phyloP scores from a whole-genome alignment of 805 yeast species.

The Ogataea chonburiensis region DNA sequence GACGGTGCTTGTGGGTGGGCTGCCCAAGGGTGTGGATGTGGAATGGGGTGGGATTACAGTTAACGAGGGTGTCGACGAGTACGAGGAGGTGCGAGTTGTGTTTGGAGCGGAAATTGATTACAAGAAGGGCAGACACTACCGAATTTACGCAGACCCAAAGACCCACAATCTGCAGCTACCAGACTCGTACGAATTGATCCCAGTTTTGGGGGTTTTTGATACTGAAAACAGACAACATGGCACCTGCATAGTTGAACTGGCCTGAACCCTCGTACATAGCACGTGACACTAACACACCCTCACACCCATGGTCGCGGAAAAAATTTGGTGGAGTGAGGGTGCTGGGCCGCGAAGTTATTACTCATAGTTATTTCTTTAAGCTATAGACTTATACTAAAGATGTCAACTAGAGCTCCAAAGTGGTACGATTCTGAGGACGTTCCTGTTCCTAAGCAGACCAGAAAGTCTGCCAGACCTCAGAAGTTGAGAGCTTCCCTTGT shows the following conservation, averaged over 20 bases:
- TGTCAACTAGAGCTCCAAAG: constrained; percentile 61
- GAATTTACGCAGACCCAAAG: constrained; percentile 22
- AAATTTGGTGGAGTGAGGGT: constrained; percentile 16
- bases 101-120: constrained; percentile 18
- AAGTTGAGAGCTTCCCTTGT: constrained; percentile 76
- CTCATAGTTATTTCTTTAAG: constrained; percentile 13
- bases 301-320: constrained; percentile 14
- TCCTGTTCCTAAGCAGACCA: constrained; percentile 82
- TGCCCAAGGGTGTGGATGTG: constrained; percentile 63
- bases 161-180: constrained; percentile 6
- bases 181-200: constrained; percentile 25
- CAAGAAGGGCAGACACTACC: constrained; percentile 23
- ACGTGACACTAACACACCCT: constrained; percentile 16
- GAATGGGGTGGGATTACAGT: constrained; percentile 75
- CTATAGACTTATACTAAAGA: constrained; percentile 24
- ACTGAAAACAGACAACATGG: constrained; percentile 2
- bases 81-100: constrained; percentile 19
- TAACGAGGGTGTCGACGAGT: constrained; percentile 39
- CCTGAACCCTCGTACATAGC: constrained; percentile 3
- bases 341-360: constrained; percentile 12
- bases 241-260: constrained; percentile 16
- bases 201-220: constrained; percentile 21
- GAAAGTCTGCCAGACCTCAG: constrained; percentile 92
- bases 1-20: constrained; percentile 51
- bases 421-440: constrained; percentile 94